phyloP scores from a whole-genome alignment of 2,329 filamentous ascomycete genomes.

The Calycina herbarum region DNA sequence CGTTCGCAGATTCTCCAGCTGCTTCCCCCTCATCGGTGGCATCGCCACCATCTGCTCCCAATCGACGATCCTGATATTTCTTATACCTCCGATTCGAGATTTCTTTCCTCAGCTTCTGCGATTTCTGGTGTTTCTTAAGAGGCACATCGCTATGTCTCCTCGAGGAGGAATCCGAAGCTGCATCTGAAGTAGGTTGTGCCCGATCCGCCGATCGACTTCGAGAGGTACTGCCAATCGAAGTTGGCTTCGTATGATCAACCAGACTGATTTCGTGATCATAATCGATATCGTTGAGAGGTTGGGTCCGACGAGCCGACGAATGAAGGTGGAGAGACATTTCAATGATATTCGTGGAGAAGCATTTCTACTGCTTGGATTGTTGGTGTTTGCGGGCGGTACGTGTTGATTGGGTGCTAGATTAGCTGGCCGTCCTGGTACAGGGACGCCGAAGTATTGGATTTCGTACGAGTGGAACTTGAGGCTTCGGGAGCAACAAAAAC shows the following conservation, averaged over 20 bases:
- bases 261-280: constrained; percentile 73
- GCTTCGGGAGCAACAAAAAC: background rate
- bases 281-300: constrained; percentile 57
- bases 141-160: constrained; percentile 29
- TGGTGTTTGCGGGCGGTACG: background rate
- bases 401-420: background rate
- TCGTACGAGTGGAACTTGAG: background rate
- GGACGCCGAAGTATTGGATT: background rate
- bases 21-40: background rate
- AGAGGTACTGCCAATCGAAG: constrained; percentile 9
- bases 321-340: constrained; percentile 33
- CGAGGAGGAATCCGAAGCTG: constrained; percentile 29
- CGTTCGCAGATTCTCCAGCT: constrained; percentile 10
- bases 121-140: constrained; percentile 27
- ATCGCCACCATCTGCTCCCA: background rate
- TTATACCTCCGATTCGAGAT: constrained; percentile 32
- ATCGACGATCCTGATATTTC: constrained; percentile 39
- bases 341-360: constrained; percentile 18
- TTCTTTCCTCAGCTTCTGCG: constrained; percentile 28
- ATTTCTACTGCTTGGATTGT: constrained; percentile 12
- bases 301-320: constrained; percentile 48
- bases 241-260: constrained; percentile 48
- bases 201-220: constrained; percentile 24
- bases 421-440: background rate
- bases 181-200: constrained; percentile 14